Evolutionary conservation across 2,329 filamentous ascomycete species (phyloP).

Genomic region (Seiridium unicorne): DNA sequence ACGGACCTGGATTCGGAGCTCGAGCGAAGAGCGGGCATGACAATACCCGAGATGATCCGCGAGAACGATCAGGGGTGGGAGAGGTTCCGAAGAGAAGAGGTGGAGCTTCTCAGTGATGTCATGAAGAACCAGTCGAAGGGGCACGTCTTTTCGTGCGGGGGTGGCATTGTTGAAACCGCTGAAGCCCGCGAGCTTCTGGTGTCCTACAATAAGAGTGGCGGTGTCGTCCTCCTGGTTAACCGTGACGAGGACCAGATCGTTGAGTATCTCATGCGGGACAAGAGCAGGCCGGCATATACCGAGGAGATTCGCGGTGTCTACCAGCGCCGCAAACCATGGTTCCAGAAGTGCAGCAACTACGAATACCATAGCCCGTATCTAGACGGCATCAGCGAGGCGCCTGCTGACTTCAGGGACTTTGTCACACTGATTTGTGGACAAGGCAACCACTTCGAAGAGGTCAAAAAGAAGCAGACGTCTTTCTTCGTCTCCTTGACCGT

Average conservation of each 20-base stretch:
- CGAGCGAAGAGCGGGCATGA: slow-evolving; percentile 69
- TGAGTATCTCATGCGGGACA: slow-evolving; percentile 83
- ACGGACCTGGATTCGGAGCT: slow-evolving; percentile 87
- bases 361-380: slow-evolving; percentile 81
- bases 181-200: slow-evolving; percentile 75
- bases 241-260: slow-evolving; percentile 86
- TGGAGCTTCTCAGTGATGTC: slow-evolving; percentile 69
- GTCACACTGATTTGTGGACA: slow-evolving; percentile 66
- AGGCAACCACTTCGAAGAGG: slow-evolving; percentile 51
- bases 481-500: slow-evolving; percentile 94
- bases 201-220: slow-evolving; percentile 71
- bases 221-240: slow-evolving; percentile 83
- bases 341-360: slow-evolving; percentile 88
- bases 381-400: slow-evolving; percentile 41
- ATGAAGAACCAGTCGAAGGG: slow-evolving; percentile 73
- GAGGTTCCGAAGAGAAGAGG: slow-evolving; percentile 78
- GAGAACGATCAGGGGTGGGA: slow-evolving; percentile 72
- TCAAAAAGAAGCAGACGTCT: slow-evolving; percentile 67
- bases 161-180: slow-evolving; percentile 84
- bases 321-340: slow-evolving; percentile 84
- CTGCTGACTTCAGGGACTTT: slow-evolving; percentile 73
- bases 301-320: slow-evolving; percentile 93
- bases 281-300: slow-evolving; percentile 86
- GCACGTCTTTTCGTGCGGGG: slow-evolving; percentile 89
- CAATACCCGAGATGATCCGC: slow-evolving; percentile 84